These are phyloP conservation scores for Hypoxylon sp. DNA, from an alignment of 2,329 filamentous ascomycete genomes.

Conservation along the genomic window DNA sequence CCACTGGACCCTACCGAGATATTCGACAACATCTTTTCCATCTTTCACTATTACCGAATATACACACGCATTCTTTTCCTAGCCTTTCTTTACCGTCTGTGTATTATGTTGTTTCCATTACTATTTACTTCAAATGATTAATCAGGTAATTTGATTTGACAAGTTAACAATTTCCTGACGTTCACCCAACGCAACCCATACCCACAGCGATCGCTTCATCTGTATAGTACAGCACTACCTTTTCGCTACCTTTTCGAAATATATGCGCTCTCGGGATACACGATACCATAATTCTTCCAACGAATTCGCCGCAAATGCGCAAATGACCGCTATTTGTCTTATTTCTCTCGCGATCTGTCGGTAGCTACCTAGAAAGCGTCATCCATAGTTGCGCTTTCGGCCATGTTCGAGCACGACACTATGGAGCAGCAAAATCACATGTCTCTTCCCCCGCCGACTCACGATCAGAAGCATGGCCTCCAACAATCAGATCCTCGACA, in stretches of 20 bases:
- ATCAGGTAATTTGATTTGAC: constrained; percentile 37
- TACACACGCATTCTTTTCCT: constrained; percentile 17
- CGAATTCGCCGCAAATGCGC: constrained; percentile 36
- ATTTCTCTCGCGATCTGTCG: constrained; percentile 32
- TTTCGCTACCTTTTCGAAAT: constrained; percentile 27
- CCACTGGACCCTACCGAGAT: constrained; percentile 21
- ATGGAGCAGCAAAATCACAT: constrained; percentile 65
- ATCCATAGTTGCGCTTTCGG: constrained; percentile 40
- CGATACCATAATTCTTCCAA: constrained; percentile 18
- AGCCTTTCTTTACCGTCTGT: constrained; percentile 9
- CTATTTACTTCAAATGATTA: constrained; percentile 30
- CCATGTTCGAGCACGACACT: constrained; percentile 22
- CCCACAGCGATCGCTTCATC: constrained; percentile 25
- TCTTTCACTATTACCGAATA: constrained; percentile 21
- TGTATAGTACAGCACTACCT: constrained; percentile 31
- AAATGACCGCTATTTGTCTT: constrained; percentile 32
- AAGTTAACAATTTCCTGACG: constrained; percentile 26
- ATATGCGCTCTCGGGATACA: constrained; percentile 34
- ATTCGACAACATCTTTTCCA: constrained; percentile 22
- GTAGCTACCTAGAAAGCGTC: constrained; percentile 32
- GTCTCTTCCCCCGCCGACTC: constrained; percentile 56
- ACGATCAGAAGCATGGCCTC: constrained; percentile 48
- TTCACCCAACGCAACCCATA: constrained; percentile 12
- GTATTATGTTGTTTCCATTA: constrained; percentile 35
- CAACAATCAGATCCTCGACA: constrained; percentile 46